Percentiles rank a stretch among this genome's conserved stretches.
phyloP scores from a whole-genome alignment of 2,329 filamentous ascomycete species.

The Exophiala oligosperma region DNA sequence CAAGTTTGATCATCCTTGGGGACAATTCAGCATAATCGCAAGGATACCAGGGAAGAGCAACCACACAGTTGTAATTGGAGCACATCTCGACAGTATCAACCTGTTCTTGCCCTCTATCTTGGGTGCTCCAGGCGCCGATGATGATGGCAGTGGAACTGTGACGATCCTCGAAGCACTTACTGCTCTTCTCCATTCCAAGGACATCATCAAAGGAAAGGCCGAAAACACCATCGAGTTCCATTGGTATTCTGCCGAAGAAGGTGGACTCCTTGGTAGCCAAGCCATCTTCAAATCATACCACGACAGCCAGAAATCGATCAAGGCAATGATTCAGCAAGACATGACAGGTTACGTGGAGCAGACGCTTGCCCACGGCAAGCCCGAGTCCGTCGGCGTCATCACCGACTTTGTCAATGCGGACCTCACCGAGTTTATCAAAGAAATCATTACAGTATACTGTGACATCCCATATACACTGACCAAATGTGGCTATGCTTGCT shows the following conservation, averaged over 20 bases:
- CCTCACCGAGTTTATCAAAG: conserved; percentile 87
- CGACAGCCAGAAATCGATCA: conserved; percentile 70
- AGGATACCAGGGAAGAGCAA: conserved; percentile 84
- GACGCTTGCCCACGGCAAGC: conserved; percentile 77
- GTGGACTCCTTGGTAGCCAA: conserved; percentile 81
- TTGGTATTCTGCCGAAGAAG: conserved; percentile 92
- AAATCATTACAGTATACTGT: conserved; percentile 84
- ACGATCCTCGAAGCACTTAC: conserved; percentile 92
- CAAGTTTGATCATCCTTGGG: conserved; percentile 80
- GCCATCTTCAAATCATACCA: conserved; percentile 84
- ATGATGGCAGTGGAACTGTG: conserved; percentile 89
- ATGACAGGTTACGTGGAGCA: conserved; percentile 90
- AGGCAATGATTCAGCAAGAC: conserved; percentile 97
- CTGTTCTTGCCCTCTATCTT: conserved; percentile 82
- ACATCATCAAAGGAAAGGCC: conserved; percentile 69
- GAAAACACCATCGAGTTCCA: conserved; percentile 93
- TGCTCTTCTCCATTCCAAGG: conserved; percentile 71
- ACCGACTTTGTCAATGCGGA: conserved; percentile 83
- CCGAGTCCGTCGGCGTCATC: conserved; percentile 87
- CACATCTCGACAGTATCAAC: conserved; percentile 95
- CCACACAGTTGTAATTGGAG: conserved; percentile 83
- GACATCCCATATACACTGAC: conserved; percentile 83
- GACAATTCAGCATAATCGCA: conserved; percentile 86
- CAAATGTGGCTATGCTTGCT: conserved; percentile 83
- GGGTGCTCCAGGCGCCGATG: conserved; percentile 88